Conservation (phyloP, 148 eudicot species). For the Rhododendron griersonianum region DNA sequence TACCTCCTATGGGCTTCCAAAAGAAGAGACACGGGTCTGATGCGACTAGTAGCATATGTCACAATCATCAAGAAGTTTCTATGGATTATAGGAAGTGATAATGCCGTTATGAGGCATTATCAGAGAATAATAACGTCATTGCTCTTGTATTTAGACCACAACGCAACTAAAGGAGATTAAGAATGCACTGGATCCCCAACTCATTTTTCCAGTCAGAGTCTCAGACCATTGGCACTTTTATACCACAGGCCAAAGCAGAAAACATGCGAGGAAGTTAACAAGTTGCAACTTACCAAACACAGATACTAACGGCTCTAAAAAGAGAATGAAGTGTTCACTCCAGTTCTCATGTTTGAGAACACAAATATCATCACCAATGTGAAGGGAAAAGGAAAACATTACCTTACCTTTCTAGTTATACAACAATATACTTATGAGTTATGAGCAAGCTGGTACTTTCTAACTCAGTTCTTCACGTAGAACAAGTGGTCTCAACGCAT, state of each 20-base stretch:
- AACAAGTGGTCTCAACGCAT: not conserved
- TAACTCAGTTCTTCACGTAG: not conserved
- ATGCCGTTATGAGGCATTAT: not conserved
- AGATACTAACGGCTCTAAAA: not conserved
- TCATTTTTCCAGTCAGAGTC: not conserved
- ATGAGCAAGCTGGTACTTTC: not conserved
- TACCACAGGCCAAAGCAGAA: not conserved
- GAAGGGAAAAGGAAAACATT: not conserved
- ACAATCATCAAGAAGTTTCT: not conserved
- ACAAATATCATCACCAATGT: not conserved
- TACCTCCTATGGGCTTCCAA: not conserved
- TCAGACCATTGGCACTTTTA: not conserved
- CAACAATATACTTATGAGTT: not conserved
- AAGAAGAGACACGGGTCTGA: not conserved
- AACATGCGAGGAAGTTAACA: not conserved
- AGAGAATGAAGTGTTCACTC: not conserved
- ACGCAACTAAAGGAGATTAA: not conserved
- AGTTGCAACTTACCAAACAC: not conserved
- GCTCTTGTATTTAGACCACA: not conserved
- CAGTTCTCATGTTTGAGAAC: not conserved
- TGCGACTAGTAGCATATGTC: not conserved
- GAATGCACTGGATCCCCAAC: not conserved
- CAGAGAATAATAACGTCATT: not conserved
- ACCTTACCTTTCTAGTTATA: not conserved
- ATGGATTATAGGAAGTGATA: not conserved